Conservation (phyloP, 2,329 filamentous ascomycete genomes). For the Rhynchosporium secalis region DNA sequence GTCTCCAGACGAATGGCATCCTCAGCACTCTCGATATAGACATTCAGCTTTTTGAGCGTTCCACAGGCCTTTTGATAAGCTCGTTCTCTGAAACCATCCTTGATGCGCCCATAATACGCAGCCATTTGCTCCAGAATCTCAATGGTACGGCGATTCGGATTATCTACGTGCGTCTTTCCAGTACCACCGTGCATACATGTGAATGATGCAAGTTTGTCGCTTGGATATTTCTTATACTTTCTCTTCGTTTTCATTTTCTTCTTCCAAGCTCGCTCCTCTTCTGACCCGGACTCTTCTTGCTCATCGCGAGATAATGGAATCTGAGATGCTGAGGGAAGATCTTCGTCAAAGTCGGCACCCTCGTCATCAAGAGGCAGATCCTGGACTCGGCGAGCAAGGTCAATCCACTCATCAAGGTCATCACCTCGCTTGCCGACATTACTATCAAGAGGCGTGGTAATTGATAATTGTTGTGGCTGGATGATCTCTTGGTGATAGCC, state of each 20-base stretch:
- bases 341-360: too few species aligned
- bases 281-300: slow-evolving; percentile 34
- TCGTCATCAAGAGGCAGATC: slow-evolving; percentile 57
- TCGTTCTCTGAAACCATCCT: slow-evolving; percentile 73
- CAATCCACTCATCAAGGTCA: slow-evolving; percentile 64
- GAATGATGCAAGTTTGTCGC: slow-evolving; percentile 49
- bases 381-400: slow-evolving; percentile 59
- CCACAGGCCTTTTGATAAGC: slow-evolving; percentile 77
- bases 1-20: slow-evolving; percentile 67
- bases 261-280: slow-evolving; percentile 35
- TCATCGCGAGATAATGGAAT: slow-evolving; percentile 23
- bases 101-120: slow-evolving; percentile 71
- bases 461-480: slow-evolving; percentile 15
- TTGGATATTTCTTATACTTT: slow-evolving; percentile 20
- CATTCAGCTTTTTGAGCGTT: slow-evolving; percentile 66
- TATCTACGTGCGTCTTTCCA: slow-evolving; percentile 44
- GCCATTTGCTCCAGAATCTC: slow-evolving; percentile 76
- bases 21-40: slow-evolving; percentile 65
- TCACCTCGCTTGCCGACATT: slow-evolving; percentile 43
- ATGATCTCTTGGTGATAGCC: background rate
- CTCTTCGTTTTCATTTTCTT: slow-evolving; percentile 15
- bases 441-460: slow-evolving; percentile 4
- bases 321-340: too few species aligned
- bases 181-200: slow-evolving; percentile 55
- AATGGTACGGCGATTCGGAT: slow-evolving; percentile 76